Conservation (phyloP, 179 eudicot genomes). For the Gypsophila paniculata region DNA sequence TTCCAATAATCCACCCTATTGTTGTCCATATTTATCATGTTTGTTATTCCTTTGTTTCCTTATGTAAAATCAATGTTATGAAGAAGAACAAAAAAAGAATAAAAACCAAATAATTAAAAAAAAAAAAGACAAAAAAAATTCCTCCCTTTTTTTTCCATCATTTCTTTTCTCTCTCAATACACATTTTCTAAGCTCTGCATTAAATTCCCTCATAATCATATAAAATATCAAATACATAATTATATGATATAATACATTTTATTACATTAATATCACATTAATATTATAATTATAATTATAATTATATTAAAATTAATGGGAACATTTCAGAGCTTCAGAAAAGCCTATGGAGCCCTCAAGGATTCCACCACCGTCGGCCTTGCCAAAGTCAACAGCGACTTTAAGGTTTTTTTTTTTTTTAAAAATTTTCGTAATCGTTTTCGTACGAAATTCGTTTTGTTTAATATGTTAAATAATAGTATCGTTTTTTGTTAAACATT, state of each 20-base stretch:
- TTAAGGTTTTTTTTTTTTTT: slow-evolving; percentile 51
- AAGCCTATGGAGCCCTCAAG: slow-evolving; percentile 91
- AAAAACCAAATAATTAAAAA: neutral
- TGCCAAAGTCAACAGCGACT: slow-evolving; percentile 95
- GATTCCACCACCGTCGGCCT: slow-evolving; percentile 93
- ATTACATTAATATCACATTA: neutral
- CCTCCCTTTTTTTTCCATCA: neutral
- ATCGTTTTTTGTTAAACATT: neutral
- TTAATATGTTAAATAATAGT: too few species aligned
- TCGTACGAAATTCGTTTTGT: too few species aligned
- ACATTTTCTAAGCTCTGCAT: neutral
- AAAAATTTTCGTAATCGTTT: neutral
- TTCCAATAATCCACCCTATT: slow-evolving; percentile 9
- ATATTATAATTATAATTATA: too few species aligned
- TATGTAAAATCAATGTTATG: too few species aligned
- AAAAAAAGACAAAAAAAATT: neutral
- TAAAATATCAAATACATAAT: neutral
- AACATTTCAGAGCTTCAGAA: slow-evolving; percentile 64
- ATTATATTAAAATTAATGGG: slow-evolving; percentile 30
- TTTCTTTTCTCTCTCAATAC: neutral
- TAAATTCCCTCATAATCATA: neutral
- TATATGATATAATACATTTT: neutral
- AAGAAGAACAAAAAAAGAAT: too few species aligned
- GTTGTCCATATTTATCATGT: neutral
- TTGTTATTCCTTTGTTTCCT: too few species aligned